These are phyloP conservation scores for Strigomonas galati DNA, from an alignment of 208 protist genomes.

Conservation along the genomic window DNA sequence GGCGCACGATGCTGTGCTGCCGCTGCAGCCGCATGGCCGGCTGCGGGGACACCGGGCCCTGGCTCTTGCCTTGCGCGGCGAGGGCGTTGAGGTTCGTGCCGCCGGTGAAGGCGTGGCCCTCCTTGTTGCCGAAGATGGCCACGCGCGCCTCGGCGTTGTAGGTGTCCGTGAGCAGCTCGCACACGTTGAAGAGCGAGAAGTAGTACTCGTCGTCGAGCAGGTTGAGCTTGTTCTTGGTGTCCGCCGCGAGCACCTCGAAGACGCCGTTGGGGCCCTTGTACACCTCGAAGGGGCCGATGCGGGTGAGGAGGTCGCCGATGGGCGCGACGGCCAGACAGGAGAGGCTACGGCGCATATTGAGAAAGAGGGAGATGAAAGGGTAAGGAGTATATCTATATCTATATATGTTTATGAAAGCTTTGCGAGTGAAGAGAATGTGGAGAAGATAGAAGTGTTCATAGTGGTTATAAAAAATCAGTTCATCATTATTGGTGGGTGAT, in stretches of 20 bases:
- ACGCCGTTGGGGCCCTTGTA: conserved; percentile 35
- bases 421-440: background rate
- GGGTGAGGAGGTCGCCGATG: background rate
- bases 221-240: conserved; percentile 57
- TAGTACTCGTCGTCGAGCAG: conserved; percentile 47
- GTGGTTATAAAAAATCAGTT: conserved; percentile 4
- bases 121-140: conserved; percentile 44
- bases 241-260: conserved; percentile 41
- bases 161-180: conserved; percentile 38
- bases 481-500: no score
- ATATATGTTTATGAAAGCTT: conserved; percentile 6
- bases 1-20: conserved; percentile 40
- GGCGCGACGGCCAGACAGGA: background rate
- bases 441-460: conserved; percentile 2
- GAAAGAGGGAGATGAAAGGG: background rate
- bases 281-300: conserved; percentile 41
- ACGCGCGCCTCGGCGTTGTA: conserved; percentile 46
- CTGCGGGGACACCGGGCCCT: conserved; percentile 11
- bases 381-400: background rate
- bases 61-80: conserved; percentile 12
- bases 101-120: conserved; percentile 55
- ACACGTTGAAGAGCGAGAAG: conserved; percentile 29
- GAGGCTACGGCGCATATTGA: conserved; percentile 6
- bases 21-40: conserved; percentile 58
- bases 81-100: conserved; percentile 50